Percentiles rank a stretch among this genome's conserved stretches.
Conservation (phyloP, 345 rosid genomes). For the Trapa bicornis region DNA sequence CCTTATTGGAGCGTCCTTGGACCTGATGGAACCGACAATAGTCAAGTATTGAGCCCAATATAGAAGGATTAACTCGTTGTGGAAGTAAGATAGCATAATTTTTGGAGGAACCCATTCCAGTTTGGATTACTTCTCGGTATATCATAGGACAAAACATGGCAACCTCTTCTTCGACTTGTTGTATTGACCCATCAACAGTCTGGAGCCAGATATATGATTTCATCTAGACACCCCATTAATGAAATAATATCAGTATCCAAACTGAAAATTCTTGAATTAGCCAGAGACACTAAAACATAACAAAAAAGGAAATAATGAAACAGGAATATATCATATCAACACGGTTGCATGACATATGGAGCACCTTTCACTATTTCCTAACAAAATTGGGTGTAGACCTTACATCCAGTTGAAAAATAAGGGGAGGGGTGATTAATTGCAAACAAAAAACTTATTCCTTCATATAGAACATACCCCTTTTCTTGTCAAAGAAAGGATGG, state of each 20-base stretch:
- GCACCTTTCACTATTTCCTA: background rate
- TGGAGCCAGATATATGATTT: conserved; percentile 82
- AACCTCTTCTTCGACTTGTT: conserved; percentile 86
- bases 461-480: background rate
- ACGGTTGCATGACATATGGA: background rate
- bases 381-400: background rate
- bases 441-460: background rate
- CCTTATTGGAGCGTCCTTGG: conserved; percentile 72
- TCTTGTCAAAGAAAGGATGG: background rate
- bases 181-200: conserved; percentile 78
- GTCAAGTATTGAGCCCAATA: conserved; percentile 65
- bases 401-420: background rate
- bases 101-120: conserved; percentile 74
- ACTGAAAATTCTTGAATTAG: background rate
- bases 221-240: conserved; percentile 26
- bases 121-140: conserved; percentile 62
- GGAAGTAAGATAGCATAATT: conserved; percentile 74
- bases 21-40: conserved; percentile 83
- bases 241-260: background rate
- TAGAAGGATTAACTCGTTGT: conserved; percentile 67
- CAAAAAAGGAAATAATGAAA: background rate
- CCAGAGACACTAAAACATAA: background rate
- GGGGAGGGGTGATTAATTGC: background rate
- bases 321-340: background rate
- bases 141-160: conserved; percentile 93